phyloP scores from a whole-genome alignment of 192 early-diverging fungal genomes.

The Entrophospora sp. region DNA sequence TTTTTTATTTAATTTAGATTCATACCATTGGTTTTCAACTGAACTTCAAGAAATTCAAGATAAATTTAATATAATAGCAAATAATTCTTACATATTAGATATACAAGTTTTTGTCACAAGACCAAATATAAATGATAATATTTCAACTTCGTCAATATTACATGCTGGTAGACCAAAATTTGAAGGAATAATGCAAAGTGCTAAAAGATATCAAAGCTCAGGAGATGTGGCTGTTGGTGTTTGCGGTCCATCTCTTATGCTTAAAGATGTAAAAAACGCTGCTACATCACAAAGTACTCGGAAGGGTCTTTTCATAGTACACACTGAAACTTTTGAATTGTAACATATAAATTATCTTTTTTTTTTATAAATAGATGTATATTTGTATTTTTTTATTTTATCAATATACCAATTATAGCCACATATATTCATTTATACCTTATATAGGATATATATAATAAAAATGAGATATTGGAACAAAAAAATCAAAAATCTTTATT shows the following conservation, averaged over 20 bases:
- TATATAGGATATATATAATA: too few species aligned
- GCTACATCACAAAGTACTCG: slow-evolving; percentile 16
- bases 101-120: slow-evolving; percentile 3
- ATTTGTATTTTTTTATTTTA: too few species aligned
- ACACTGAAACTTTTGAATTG: slow-evolving; percentile 36
- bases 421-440: too few species aligned
- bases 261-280: slow-evolving; percentile 22
- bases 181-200: slow-evolving; percentile 8
- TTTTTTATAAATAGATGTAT: too few species aligned
- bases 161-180: slow-evolving; percentile 25
- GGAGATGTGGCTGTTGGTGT: slow-evolving; percentile 26
- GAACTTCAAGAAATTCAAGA: neutral
- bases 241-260: slow-evolving; percentile 30
- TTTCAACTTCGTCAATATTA: slow-evolving; percentile 11
- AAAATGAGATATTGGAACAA: too few species aligned
- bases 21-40: slow-evolving; percentile 10
- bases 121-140: slow-evolving; percentile 3
- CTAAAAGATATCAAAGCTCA: slow-evolving; percentile 10
- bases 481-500: too few species aligned
- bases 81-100: neutral
- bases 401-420: too few species aligned
- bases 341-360: slow-evolving; percentile 1
- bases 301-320: slow-evolving; percentile 21
- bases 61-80: neutral
- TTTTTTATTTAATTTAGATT: neutral